phyloP scores from a whole-genome alignment of 2,329 filamentous ascomycete genomes.

The Fusarium chaquense region DNA sequence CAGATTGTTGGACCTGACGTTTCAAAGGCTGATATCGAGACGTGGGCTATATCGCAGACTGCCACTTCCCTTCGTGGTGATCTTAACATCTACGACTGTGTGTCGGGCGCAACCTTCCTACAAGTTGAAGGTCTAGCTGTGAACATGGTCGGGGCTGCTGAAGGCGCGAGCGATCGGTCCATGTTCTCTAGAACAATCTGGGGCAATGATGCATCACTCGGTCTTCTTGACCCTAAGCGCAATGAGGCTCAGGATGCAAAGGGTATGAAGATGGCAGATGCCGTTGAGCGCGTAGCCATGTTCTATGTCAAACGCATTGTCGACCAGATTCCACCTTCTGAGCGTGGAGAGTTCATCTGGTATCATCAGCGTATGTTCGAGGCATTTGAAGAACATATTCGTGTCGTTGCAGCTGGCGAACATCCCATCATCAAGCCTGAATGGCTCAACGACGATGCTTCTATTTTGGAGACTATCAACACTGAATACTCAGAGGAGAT shows the following conservation, averaged over 20 bases:
- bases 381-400: not conserved
- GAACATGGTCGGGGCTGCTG: not conserved
- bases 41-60: not conserved
- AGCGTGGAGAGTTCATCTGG: not conserved
- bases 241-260: not conserved
- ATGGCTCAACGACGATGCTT: not conserved
- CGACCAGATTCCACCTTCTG: not conserved
- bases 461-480: not conserved
- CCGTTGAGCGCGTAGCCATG: constrained; percentile 1
- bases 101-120: not conserved
- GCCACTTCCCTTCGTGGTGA: not conserved
- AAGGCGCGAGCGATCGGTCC: not conserved
- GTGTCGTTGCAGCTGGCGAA: not conserved
- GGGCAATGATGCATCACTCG: constrained; percentile 2
- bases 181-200: constrained; percentile 6
- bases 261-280: constrained; percentile 1
- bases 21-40: not conserved
- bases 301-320: not conserved
- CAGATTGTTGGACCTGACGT: not conserved
- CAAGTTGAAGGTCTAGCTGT: not conserved
- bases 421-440: not conserved
- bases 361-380: not conserved
- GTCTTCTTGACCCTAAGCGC: not conserved
- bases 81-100: not conserved
- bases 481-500: constrained; percentile 2